phyloP scores from a whole-genome alignment of 805 yeast species.

The Scheffersomyces amazonensis region DNA sequence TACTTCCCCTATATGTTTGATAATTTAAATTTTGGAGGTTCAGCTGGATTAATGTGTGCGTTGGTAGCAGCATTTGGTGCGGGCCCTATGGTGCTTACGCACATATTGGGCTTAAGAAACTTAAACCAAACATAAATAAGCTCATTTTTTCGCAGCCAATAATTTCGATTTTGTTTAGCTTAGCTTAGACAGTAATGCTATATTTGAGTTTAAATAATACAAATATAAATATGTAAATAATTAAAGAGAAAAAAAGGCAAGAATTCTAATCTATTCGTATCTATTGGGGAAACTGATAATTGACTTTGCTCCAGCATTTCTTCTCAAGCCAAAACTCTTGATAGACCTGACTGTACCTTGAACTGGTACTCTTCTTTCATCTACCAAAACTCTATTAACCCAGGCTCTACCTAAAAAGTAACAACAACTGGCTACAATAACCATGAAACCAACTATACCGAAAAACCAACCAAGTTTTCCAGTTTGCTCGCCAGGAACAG shows the following conservation, averaged over 20 bases:
- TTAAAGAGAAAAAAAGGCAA: too few relatives aligned
- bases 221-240: too few relatives aligned
- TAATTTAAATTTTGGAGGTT: slow-evolving; percentile 6
- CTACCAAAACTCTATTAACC: slow-evolving; percentile 13
- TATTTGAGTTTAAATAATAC: too few relatives aligned
- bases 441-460: slow-evolving; percentile 28
- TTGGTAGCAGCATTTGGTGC: slow-evolving; percentile 3
- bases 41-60: slow-evolving; percentile 8
- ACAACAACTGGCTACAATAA: slow-evolving; percentile 11
- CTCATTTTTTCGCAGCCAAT: too few relatives aligned
- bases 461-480: slow-evolving; percentile 29
- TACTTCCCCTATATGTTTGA: slow-evolving; percentile 22
- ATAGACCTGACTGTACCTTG: slow-evolving; percentile 19
- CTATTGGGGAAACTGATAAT: slow-evolving; percentile 37
- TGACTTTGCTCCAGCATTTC: slow-evolving; percentile 33
- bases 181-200: too few relatives aligned
- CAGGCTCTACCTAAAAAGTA: slow-evolving; percentile 18
- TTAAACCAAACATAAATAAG: too few relatives aligned
- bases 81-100: slow-evolving; percentile 1
- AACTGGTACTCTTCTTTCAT: slow-evolving; percentile 5
- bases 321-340: slow-evolving; percentile 23
- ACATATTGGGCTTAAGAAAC: slow-evolving; percentile 5
- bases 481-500: slow-evolving; percentile 66
- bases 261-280: slow-evolving; percentile 31
- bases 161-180: too few relatives aligned